Evolutionary conservation across 176 grass and related monocot genomes (phyloP).

Genomic region (Juncus effusus): DNA sequence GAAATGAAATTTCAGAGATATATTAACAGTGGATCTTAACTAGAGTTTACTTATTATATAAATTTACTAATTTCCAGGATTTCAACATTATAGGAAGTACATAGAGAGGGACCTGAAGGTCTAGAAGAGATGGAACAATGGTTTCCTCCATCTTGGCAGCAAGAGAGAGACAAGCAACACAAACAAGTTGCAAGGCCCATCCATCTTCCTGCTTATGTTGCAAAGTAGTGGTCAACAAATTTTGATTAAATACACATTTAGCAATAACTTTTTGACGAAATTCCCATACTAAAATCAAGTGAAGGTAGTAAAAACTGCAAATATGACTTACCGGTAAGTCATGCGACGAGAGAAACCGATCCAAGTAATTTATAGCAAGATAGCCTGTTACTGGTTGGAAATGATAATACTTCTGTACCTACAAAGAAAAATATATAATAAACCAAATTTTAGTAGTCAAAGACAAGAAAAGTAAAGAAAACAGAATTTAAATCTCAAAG

Average conservation of each 20-base stretch:
- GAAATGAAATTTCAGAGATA: too few species aligned
- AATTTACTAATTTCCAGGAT: too few species aligned
- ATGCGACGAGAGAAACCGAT: slow-evolving; percentile 53
- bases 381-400: slow-evolving; percentile 61
- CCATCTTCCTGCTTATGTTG: slow-evolving; percentile 30
- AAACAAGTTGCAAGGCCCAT: slow-evolving; percentile 43
- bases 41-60: too few species aligned
- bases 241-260: too few species aligned
- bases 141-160: slow-evolving; percentile 54
- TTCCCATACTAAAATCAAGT: background rate
- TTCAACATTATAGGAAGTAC: too few species aligned
- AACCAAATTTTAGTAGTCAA: background rate
- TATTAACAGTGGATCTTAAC: too few species aligned
- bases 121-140: slow-evolving; percentile 31
- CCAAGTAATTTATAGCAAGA: slow-evolving; percentile 71
- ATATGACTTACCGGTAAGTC: slow-evolving; percentile 40
- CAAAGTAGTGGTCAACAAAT: slow-evolving; percentile 4
- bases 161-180: slow-evolving; percentile 44
- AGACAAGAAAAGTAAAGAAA: background rate
- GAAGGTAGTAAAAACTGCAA: background rate
- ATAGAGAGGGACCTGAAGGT: slow-evolving; percentile 37
- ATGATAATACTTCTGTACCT: slow-evolving; percentile 24
- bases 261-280: too few species aligned
- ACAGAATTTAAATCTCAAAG: background rate
- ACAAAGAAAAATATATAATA: slow-evolving; percentile 7